Base-by-base conservation (phyloP, 2,329 filamentous ascomycete genomes). In the Pseudopyricularia javanii region DNA sequence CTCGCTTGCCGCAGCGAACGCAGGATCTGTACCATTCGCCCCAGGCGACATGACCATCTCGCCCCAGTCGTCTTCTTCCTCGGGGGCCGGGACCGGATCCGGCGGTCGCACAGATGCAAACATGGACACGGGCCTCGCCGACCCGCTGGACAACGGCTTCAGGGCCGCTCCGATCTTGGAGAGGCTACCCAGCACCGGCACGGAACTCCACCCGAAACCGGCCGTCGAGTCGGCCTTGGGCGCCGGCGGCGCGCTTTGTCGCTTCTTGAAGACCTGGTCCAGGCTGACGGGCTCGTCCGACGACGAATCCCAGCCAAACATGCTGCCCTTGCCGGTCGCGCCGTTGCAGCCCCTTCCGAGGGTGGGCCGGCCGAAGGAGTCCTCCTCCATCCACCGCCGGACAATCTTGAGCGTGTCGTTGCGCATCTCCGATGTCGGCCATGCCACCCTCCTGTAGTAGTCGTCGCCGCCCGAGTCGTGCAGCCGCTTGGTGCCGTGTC, bases 351-450 rank as follows among this genome's bases (percentile, higher is more conserved):
- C 48, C 24, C 71, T 71, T 7, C 72, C 73, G 9, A 76, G 63
- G 1, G 68, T 49, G 74, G 73, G 1, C 79, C 77, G 22, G 32
- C 49, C 2, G 75, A 79, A 76, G 0, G 78, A 77, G 58, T 82
- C 80, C 58, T 84, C 77, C 58, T 83, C 78, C 73, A 84, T 81
- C 82, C 82, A 86, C 26, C 79, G 72, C 26, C 76, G 72, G 17
- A 85, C 80, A 40, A 80, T 79, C 54, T 75, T 73, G 54, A 81
- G 70, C 1, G 75, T 78, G 8, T 79, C 73, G 12, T 66, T 63
- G 24, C 78, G 78, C 2, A 80, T 65, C 7, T 71, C 64, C 0
- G 80, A 83, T n/a, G 69, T 66, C 4, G 61, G 57, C 82, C 82
- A 86, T 3, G 69, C 67, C n/a, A 82, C 71, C 8, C 76, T 73